Conservation (phyloP, 768 basidiomycete species). For the Trametes cingulata region DNA sequence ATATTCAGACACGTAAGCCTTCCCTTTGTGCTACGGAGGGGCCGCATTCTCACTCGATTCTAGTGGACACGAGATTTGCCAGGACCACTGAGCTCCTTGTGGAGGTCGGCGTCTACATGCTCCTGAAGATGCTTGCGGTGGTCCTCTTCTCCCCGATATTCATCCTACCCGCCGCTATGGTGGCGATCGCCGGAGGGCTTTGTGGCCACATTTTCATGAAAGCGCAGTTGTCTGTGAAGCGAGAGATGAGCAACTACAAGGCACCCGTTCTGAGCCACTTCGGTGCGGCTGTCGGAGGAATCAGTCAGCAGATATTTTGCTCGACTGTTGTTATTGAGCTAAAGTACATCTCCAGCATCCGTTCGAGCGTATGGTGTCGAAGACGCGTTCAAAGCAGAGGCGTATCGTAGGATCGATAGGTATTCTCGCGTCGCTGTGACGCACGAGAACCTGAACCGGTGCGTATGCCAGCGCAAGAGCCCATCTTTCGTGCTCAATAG, state of each 20-base stretch:
- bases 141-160: slow-evolving; percentile 39
- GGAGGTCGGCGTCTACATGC: slow-evolving; percentile 33
- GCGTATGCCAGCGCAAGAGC: neutral
- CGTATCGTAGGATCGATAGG: slow-evolving; percentile 45
- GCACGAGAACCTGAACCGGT: slow-evolving; percentile 46
- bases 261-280: slow-evolving; percentile 49
- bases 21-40: no score
- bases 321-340: neutral
- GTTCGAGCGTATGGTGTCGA: slow-evolving; percentile 59
- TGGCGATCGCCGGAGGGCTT: slow-evolving; percentile 38
- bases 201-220: slow-evolving; percentile 49
- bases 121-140: slow-evolving; percentile 38
- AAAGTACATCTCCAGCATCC: slow-evolving; percentile 33
- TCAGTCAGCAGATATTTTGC: slow-evolving; percentile 31
- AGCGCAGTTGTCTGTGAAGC: slow-evolving; percentile 52
- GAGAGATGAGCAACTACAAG: slow-evolving; percentile 49
- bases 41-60: neutral
- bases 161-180: slow-evolving; percentile 36
- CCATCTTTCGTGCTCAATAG: neutral
- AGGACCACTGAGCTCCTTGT: neutral
- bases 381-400: slow-evolving; percentile 40
- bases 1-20: slow-evolving; percentile 32
- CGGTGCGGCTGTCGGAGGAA: slow-evolving; percentile 58
- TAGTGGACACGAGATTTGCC: slow-evolving; percentile 23
- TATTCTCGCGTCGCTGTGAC: slow-evolving; percentile 41